Evolutionary conservation across 768 basidiomycete genomes (phyloP), one percentile per base, ranked within the genome.

Genomic region (Pisolithus tinctorius): DNA sequence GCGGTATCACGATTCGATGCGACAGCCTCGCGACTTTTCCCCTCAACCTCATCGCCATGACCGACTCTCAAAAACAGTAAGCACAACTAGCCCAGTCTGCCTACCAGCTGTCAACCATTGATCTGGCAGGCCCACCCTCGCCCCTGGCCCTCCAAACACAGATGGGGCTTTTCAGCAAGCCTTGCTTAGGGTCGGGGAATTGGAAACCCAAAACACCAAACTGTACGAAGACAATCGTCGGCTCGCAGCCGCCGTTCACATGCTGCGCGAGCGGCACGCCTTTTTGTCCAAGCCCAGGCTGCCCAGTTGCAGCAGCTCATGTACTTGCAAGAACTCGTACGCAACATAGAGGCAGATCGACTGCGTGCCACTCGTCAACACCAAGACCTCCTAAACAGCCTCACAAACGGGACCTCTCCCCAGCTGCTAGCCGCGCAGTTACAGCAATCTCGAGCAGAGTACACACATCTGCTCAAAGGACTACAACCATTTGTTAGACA

Each of bases 111-210:
- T 23, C 40, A 41, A 23, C 40, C 17, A 41, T 20, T 20, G 20
- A 17, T n/a, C 6, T 23, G 40, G 17, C 11, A 76, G 72, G 8
- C 74, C 73, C 11, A 77, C 74, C 62, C 71, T 71, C 11, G 79
- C 73, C 56, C 66, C 67, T 4, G 78, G 78, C 54, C 68, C 76
- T 25, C 45, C 23, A 31, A 68, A 67, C 55, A 72, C 76, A 17
- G 67, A 71, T 6, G 68, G 79, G 9, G 45, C 41, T 6, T 43
- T 58, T 47, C 56, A 60, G 23, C n/a, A 30, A 13, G 38, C 54
- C 52, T 48, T 68, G 4, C 68, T 66, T 43, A 72, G 63, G 31
- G 45, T 80, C 30, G 64, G 64, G 29, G 45, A 56, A 1, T 53
- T 70, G 16, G 53, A 69, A 51, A 2, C 20, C 7, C 60, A 68